Evolutionary conservation across 2,329 filamentous ascomycete genomes (phyloP).

Genomic region (Verticillium nonalfalfae): DNA sequence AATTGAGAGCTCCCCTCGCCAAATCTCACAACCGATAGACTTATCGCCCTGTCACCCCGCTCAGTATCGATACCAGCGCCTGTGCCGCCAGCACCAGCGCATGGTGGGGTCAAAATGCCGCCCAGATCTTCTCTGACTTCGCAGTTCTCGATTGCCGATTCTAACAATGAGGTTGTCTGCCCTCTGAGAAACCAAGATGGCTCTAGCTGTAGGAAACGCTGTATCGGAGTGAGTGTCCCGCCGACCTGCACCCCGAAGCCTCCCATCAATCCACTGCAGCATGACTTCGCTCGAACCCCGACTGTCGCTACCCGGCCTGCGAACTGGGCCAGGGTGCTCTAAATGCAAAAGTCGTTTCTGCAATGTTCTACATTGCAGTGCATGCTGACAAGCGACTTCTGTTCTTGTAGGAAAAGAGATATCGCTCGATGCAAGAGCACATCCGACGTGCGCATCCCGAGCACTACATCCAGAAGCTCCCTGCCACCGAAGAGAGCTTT

Average conservation of each 20-base stretch:
- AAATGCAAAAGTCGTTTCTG: background rate
- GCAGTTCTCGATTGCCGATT: constrained; percentile 86
- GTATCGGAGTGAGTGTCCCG: constrained; percentile 78
- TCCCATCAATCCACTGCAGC: background rate
- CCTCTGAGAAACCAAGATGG: constrained; percentile 94
- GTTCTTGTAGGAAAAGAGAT: constrained; percentile 73
- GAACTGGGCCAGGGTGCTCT: background rate
- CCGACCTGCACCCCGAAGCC: background rate
- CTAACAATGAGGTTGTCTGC: constrained; percentile 94
- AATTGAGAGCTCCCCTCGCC: constrained; percentile 21
- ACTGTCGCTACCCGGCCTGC: background rate
- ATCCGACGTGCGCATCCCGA: constrained; percentile 95
- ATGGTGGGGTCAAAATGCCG: constrained; percentile 67
- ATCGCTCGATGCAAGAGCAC: constrained; percentile 99
- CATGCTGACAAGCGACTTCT: constrained; percentile 15
- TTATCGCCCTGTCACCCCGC: constrained; percentile 16
- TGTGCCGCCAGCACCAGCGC: constrained; percentile 18
- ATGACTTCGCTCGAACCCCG: background rate
- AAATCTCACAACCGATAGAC: constrained; percentile 8
- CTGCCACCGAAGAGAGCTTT: constrained; percentile 97
- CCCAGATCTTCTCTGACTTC: constrained; percentile 80
- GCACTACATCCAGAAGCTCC: constrained; percentile 95
- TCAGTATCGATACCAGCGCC: constrained; percentile 25
- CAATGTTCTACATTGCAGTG: background rate
- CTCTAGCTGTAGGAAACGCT: constrained; percentile 94